Conservation (phyloP, 1,284 basidiomycete species). For the Malassezia yamatoensis region DNA sequence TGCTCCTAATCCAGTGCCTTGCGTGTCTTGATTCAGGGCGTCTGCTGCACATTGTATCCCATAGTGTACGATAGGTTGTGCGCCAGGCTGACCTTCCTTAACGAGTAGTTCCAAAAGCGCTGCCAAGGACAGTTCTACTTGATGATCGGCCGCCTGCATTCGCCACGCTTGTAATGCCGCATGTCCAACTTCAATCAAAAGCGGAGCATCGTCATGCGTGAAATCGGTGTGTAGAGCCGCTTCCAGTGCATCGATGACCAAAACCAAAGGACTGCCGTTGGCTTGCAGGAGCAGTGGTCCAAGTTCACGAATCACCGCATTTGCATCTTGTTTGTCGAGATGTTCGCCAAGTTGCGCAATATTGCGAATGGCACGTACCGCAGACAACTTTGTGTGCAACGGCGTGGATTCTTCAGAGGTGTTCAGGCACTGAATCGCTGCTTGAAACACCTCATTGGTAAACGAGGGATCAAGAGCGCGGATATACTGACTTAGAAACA, state of each 20-base stretch:
- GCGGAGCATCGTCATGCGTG: constrained; percentile 53
- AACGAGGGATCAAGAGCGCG: constrained; percentile 62
- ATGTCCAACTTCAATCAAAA: constrained; percentile 41
- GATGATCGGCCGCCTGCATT: constrained; percentile 52
- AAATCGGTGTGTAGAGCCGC: constrained; percentile 56
- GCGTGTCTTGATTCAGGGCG: constrained; percentile 21
- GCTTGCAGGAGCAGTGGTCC: constrained; percentile 71
- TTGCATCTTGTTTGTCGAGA: constrained; percentile 58
- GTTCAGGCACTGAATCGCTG: constrained; percentile 75
- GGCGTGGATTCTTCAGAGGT: constrained; percentile 54
- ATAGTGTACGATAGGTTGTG: constrained; percentile 62
- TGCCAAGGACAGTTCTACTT: constrained; percentile 64
- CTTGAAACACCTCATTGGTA: constrained; percentile 59
- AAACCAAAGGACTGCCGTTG: constrained; percentile 76
- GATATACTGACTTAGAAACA: constrained; percentile 83
- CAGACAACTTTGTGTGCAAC: constrained; percentile 81
- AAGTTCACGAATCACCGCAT: constrained; percentile 68
- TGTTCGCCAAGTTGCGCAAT: constrained; percentile 53
- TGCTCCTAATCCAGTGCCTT: constrained; percentile 21
- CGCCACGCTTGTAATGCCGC: constrained; percentile 59
- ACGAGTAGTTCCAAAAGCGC: constrained; percentile 64
- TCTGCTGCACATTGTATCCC: constrained; percentile 58
- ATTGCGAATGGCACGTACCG: constrained; percentile 54
- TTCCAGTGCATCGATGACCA: constrained; percentile 75
- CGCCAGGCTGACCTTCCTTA: constrained; percentile 55